Percentiles rank a stretch among this genome's conserved stretches.
phyloP scores from a whole-genome alignment of 345 rosid species.

The Syzygium jambos region DNA sequence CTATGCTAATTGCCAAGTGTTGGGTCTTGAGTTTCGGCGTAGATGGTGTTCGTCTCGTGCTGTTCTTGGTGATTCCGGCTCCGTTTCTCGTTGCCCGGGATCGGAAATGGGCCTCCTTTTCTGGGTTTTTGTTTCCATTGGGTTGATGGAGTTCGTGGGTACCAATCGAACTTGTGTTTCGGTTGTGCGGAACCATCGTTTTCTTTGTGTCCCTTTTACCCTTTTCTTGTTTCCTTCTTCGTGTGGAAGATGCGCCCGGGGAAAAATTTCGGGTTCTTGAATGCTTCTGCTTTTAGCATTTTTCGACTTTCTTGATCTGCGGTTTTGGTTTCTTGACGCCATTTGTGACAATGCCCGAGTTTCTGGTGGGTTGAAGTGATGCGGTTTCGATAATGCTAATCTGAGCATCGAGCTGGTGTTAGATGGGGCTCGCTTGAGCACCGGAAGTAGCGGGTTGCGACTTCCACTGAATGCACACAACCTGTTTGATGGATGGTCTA shows the following conservation, averaged over 20 bases:
- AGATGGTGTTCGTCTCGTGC: neutral
- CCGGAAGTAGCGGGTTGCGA: neutral
- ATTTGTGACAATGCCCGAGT: neutral
- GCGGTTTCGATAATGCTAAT: neutral
- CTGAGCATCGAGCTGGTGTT: neutral
- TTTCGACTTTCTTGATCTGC: neutral
- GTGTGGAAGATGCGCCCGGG: neutral
- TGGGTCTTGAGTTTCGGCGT: neutral
- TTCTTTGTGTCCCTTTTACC: neutral
- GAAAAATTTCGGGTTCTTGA: neutral
- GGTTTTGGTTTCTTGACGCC: neutral
- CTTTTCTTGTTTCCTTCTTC: neutral
- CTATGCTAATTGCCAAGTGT: neutral
- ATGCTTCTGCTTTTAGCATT: neutral
- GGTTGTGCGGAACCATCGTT: neutral
- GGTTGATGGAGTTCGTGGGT: neutral
- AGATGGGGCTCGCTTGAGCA: neutral
- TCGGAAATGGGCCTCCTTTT: neutral
- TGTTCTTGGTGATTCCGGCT: neutral
- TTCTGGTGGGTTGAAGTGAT: neutral
- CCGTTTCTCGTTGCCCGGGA: neutral
- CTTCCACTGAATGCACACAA: neutral
- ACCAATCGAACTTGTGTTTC: neutral
- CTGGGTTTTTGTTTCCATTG: neutral
- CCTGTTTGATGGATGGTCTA: neutral